These are phyloP conservation scores for Plectosphaerella sp. DNA, from an alignment of 2,329 filamentous ascomycete genomes.

Conservation along the genomic window DNA sequence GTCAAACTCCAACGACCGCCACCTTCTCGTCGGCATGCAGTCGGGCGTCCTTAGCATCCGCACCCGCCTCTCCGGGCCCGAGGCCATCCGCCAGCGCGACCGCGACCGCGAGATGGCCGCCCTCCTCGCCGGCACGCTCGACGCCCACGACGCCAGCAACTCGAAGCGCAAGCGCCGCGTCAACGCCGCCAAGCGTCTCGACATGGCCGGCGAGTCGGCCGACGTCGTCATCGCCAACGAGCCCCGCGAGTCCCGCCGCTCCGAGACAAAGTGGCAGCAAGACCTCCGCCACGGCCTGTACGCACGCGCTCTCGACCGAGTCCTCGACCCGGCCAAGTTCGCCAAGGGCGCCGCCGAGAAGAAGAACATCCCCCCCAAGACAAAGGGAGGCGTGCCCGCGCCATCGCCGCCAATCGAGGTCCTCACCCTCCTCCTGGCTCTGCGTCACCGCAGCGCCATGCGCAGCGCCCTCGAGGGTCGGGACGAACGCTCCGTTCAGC, in stretches of 20 bases:
- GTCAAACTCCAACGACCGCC: slow-evolving; percentile 65
- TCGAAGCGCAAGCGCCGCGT: slow-evolving; percentile 61
- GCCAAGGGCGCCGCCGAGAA: not conserved
- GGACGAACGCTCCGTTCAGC: slow-evolving; percentile 76
- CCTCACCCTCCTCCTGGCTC: slow-evolving; percentile 75
- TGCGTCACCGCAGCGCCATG: slow-evolving; percentile 84
- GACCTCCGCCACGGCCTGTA: slow-evolving; percentile 78
- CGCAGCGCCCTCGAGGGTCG: slow-evolving; percentile 74
- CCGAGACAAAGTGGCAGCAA: slow-evolving; percentile 73
- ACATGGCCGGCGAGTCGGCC: slow-evolving; percentile 72
- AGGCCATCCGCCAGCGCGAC: slow-evolving; percentile 72
- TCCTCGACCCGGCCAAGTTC: slow-evolving; percentile 51
- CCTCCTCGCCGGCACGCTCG: slow-evolving; percentile 71
- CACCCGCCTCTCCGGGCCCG: slow-evolving; percentile 79
- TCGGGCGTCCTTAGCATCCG: slow-evolving; percentile 87
- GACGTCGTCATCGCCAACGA: slow-evolving; percentile 87
- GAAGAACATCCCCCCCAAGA: not conserved
- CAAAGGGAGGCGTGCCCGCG: slow-evolving; percentile 17
- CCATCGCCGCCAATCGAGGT: slow-evolving; percentile 54
- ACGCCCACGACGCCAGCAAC: slow-evolving; percentile 68
- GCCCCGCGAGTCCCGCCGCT: slow-evolving; percentile 44
- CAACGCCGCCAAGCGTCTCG: slow-evolving; percentile 51
- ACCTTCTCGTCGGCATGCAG: slow-evolving; percentile 92
- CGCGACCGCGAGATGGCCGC: slow-evolving; percentile 82
- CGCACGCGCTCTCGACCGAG: slow-evolving; percentile 71